Evolutionary conservation across 768 basidiomycete species (phyloP).

Genomic region (Baorangia bicolor): DNA sequence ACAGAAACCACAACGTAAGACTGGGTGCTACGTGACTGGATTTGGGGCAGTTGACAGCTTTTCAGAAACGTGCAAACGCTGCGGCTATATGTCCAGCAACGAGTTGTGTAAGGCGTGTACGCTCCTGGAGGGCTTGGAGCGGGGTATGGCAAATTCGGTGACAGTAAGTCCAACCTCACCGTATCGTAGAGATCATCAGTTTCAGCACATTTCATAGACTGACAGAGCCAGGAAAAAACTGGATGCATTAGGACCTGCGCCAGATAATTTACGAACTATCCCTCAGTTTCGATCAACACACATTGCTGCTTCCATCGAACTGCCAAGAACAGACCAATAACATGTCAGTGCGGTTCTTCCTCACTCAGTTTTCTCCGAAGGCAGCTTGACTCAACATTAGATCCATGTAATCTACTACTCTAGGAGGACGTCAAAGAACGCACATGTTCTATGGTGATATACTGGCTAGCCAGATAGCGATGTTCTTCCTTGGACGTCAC

Average conservation of each 20-base stretch:
- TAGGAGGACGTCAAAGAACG: background rate
- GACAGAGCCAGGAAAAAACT: constrained; percentile 66
- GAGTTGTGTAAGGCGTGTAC: constrained; percentile 96
- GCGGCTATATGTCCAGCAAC: constrained; percentile 96
- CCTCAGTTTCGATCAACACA: constrained; percentile 59
- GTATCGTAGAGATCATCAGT: background rate
- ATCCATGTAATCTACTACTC: background rate
- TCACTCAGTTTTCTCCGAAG: background rate
- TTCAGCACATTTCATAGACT: constrained; percentile 44
- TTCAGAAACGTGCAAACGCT: constrained; percentile 85
- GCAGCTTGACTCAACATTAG: background rate
- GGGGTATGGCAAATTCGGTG: constrained; percentile 66
- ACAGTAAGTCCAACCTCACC: constrained; percentile 46
- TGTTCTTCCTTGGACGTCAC: constrained; percentile 31
- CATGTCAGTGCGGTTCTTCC: background rate
- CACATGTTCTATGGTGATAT: background rate
- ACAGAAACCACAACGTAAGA: constrained; percentile 83
- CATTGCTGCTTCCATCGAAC: constrained; percentile 42
- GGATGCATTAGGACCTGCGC: constrained; percentile 55
- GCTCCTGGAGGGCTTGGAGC: constrained; percentile 85
- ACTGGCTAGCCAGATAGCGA: constrained; percentile 11
- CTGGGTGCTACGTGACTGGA: background rate
- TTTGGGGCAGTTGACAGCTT: background rate
- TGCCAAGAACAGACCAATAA: constrained; percentile 18
- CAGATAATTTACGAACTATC: constrained; percentile 73